phyloP scores from a whole-genome alignment of 2,329 filamentous ascomycete genomes.

The Aurifilum marmelostoma region DNA sequence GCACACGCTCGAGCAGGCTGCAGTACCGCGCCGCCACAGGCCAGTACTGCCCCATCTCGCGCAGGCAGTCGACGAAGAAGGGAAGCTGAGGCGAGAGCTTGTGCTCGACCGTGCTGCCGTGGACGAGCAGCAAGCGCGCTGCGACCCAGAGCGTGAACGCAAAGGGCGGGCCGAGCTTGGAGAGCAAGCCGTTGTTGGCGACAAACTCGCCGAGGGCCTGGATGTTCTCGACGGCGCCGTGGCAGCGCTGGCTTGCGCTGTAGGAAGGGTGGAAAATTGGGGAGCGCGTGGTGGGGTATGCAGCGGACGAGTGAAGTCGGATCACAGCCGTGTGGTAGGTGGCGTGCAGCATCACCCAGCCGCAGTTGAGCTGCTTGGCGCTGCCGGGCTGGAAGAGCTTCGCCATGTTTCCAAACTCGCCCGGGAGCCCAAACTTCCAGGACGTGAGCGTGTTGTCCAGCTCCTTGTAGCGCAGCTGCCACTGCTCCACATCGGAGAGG shows the following conservation, averaged over 20 bases:
- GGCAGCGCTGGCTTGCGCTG: constrained; percentile 80
- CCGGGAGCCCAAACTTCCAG: constrained; percentile 84
- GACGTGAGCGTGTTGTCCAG: constrained; percentile 77
- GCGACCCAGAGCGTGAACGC: constrained; percentile 93
- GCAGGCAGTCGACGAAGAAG: constrained; percentile 80
- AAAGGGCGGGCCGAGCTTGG: constrained; percentile 85
- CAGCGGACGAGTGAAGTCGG: constrained; percentile 86
- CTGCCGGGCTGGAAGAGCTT: constrained; percentile 73
- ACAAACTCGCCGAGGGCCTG: constrained; percentile 79
- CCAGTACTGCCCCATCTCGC: constrained; percentile 82
- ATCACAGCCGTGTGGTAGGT: constrained; percentile 91
- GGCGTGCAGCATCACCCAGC: constrained; percentile 89
- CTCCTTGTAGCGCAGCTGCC: constrained; percentile 85
- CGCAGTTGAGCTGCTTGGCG: constrained; percentile 73
- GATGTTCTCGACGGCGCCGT: constrained; percentile 82
- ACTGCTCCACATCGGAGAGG: constrained; percentile 81
- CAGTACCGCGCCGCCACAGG: constrained; percentile 84
- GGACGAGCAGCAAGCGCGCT: constrained; percentile 82
- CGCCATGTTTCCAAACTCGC: constrained; percentile 82
- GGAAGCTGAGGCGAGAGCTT: constrained; percentile 78
- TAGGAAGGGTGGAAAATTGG: constrained; percentile 89
- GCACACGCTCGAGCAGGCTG: constrained; percentile 75
- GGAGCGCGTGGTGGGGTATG: constrained; percentile 86
- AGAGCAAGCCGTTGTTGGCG: constrained; percentile 71
- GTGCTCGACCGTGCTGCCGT: constrained; percentile 86